These are phyloP conservation scores for Solanum lignicaule DNA, from an alignment of 257 asterid species.

Conservation along the genomic window DNA sequence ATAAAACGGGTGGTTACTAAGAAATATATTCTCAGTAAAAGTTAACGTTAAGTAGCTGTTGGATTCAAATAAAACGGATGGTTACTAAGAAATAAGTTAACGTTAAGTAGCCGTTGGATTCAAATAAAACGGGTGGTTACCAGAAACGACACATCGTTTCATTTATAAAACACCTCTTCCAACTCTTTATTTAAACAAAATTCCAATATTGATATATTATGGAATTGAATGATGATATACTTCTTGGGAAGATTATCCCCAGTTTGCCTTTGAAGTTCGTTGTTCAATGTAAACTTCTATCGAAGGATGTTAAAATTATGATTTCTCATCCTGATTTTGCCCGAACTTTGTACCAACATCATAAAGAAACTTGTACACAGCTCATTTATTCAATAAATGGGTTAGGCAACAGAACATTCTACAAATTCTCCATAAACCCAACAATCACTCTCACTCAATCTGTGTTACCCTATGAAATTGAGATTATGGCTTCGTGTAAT, in stretches of 20 bases:
- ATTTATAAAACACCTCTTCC: background rate
- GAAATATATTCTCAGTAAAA: no score
- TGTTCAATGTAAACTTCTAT: background rate
- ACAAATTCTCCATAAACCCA: background rate
- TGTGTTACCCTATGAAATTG: background rate
- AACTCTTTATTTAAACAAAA: background rate
- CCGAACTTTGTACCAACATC: background rate
- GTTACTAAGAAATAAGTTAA: no score
- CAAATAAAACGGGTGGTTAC: background rate
- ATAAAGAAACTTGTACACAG: background rate
- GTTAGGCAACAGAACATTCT: background rate
- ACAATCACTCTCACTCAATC: background rate
- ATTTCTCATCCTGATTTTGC: background rate
- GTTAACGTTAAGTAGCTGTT: background rate
- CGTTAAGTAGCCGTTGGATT: no score
- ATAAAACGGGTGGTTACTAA: background rate
- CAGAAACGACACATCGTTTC: background rate
- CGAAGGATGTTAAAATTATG: background rate
- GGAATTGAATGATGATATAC: background rate
- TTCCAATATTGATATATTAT: background rate
- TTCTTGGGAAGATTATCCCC: background rate
- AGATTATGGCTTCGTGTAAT: background rate
- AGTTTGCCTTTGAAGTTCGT: background rate
- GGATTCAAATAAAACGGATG: no score
- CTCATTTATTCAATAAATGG: background rate